Evolutionary conservation across 129 eudicot genomes (phyloP).

Genomic region (Tagetes patula): DNA sequence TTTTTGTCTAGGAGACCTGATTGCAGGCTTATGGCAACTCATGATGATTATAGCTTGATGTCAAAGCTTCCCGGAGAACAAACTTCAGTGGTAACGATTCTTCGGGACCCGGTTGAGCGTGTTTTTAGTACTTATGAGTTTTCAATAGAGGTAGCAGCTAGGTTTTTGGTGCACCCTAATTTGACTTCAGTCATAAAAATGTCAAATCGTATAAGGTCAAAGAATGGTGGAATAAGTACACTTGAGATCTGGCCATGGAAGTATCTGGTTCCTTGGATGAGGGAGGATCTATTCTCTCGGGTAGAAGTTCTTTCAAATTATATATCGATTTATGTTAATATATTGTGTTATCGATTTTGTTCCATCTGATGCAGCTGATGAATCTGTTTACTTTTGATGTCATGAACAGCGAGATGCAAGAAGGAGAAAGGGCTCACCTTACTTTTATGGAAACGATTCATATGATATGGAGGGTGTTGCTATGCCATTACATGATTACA

Average conservation of each 20-base stretch:
- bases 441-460: constrained; percentile 47
- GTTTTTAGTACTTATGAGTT: constrained; percentile 92
- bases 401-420: constrained; percentile 73
- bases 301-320: constrained; percentile 35
- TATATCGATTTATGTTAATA: not conserved
- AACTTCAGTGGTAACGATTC: constrained; percentile 85
- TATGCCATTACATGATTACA: constrained; percentile 88
- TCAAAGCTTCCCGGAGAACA: constrained; percentile 74
- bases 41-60: constrained; percentile 94
- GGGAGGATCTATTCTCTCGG: constrained; percentile 90
- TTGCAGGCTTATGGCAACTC: constrained; percentile 80
- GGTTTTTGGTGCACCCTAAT: constrained; percentile 90
- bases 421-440: constrained; percentile 36
- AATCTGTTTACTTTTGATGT: constrained; percentile 32
- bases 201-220: constrained; percentile 57
- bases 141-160: constrained; percentile 90
- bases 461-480: constrained; percentile 75
- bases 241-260: constrained; percentile 99
- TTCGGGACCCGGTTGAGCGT: constrained; percentile 88
- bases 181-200: constrained; percentile 64
- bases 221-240: constrained; percentile 63
- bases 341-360: no score
- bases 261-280: constrained; percentile 99
- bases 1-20: constrained; percentile 57
- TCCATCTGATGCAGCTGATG: constrained; percentile 24